These are phyloP conservation scores for Pythium folliculosum DNA, from an alignment of 352 stramenopile genomes.

Conservation along the genomic window DNA sequence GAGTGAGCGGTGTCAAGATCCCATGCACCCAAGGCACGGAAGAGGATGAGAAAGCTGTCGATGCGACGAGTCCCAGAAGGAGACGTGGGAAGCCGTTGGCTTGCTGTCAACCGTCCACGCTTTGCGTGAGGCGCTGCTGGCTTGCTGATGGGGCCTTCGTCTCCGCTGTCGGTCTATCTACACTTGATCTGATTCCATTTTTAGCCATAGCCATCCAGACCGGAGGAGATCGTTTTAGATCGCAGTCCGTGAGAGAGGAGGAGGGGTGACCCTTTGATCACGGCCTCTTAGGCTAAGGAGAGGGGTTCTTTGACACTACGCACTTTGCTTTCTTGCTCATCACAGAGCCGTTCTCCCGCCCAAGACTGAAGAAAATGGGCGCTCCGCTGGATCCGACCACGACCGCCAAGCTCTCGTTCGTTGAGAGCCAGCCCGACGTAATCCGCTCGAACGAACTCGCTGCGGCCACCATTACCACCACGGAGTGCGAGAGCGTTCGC, in stretches of 20 bases:
- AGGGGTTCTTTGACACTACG: neutral
- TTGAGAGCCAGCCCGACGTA: constrained; percentile 36
- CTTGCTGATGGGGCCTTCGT: neutral
- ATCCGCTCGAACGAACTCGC: neutral
- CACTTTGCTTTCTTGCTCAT: constrained; percentile 1
- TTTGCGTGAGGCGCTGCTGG: neutral
- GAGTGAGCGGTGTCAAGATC: neutral
- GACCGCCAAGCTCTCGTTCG: constrained; percentile 28
- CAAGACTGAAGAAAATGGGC: constrained; percentile 3
- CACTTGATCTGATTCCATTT: constrained; percentile 45
- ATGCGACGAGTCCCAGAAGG: constrained; percentile 22
- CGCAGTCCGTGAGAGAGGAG: neutral
- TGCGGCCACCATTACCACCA: neutral
- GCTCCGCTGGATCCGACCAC: constrained; percentile 1
- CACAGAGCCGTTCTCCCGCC: neutral
- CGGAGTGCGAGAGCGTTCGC: neutral
- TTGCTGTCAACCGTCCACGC: neutral
- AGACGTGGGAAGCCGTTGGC: neutral
- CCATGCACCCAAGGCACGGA: constrained; percentile 7
- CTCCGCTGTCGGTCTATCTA: constrained; percentile 32
- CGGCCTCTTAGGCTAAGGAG: neutral
- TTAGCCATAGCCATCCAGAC: neutral
- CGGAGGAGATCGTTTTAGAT: neutral
- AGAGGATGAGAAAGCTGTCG: constrained; percentile 30
- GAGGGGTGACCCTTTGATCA: neutral